These are phyloP conservation scores for Solanum pinnatisectum DNA, from an alignment of 257 asterid species.

Conservation along the genomic window DNA sequence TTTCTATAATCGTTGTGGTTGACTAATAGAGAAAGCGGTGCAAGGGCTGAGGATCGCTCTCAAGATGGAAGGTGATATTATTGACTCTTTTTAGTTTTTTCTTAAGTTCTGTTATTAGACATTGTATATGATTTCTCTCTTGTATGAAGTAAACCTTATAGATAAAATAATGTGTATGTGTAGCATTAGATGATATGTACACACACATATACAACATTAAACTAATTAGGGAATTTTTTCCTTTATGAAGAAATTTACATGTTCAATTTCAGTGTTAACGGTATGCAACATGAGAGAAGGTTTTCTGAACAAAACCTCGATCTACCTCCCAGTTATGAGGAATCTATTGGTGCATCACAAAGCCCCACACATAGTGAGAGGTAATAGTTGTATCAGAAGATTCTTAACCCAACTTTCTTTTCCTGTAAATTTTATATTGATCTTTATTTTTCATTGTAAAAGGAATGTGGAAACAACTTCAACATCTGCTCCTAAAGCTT, in stretches of 20 bases:
- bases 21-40: constrained; percentile 56
- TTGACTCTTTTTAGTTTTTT: background rate
- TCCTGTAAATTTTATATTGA: constrained; percentile 7
- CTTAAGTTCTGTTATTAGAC: background rate
- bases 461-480: constrained; percentile 68
- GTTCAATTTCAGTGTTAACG: constrained; percentile 25
- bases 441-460: constrained; percentile 15
- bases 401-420: background rate
- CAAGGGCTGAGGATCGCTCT: constrained; percentile 60
- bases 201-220: background rate
- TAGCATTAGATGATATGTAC: background rate
- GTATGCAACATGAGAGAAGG: constrained; percentile 40
- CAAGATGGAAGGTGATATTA: constrained; percentile 75
- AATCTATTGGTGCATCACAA: constrained; percentile 55
- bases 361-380: constrained; percentile 70
- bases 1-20: background rate
- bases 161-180: background rate
- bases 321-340: constrained; percentile 89
- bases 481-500: constrained; percentile 54
- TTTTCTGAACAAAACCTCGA: constrained; percentile 59
- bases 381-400: constrained; percentile 19
- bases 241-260: background rate
- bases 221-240: background rate
- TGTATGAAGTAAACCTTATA: background rate
- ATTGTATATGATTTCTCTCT: background rate